Conservation (phyloP, 345 rosid genomes). For the Ceriops tagal region DNA sequence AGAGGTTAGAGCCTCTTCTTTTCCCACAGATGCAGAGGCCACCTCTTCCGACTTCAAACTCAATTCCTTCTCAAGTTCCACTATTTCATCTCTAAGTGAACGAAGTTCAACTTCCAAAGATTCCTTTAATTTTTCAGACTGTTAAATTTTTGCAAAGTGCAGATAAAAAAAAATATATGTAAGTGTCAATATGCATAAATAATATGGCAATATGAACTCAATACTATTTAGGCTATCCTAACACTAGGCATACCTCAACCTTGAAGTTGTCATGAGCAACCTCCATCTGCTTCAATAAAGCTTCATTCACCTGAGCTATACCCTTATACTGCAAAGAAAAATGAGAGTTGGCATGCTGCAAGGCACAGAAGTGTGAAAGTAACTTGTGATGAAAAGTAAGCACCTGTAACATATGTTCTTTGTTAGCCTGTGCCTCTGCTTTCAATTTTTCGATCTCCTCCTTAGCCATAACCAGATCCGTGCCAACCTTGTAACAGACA, state of each 20-base stretch:
- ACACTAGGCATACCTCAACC: slow-evolving; percentile 49
- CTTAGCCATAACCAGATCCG: slow-evolving; percentile 50
- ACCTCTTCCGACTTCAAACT: slow-evolving; percentile 63
- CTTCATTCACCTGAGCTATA: slow-evolving; percentile 89
- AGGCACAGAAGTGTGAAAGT: slow-evolving; percentile 2
- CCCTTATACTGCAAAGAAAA: slow-evolving; percentile 70
- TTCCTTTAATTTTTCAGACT: slow-evolving; percentile 69
- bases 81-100: slow-evolving; percentile 63
- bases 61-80: slow-evolving; percentile 69
- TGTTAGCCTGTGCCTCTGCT: slow-evolving; percentile 73
- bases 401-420: slow-evolving; percentile 96
- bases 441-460: slow-evolving; percentile 68
- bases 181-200: not conserved
- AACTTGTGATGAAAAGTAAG: slow-evolving; percentile 11
- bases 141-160: slow-evolving; percentile 3
- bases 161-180: not conserved
- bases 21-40: slow-evolving; percentile 58
- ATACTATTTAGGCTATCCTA: slow-evolving; percentile 4
- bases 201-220: not conserved
- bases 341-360: not conserved
- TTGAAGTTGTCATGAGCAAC: slow-evolving; percentile 75
- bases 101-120: slow-evolving; percentile 67
- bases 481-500: slow-evolving; percentile 40
- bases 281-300: slow-evolving; percentile 92
- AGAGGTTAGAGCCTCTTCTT: slow-evolving; percentile 66